Base-by-base conservation (phyloP, 192 early-diverging fungal species). In the Backusella macrospora region DNA sequence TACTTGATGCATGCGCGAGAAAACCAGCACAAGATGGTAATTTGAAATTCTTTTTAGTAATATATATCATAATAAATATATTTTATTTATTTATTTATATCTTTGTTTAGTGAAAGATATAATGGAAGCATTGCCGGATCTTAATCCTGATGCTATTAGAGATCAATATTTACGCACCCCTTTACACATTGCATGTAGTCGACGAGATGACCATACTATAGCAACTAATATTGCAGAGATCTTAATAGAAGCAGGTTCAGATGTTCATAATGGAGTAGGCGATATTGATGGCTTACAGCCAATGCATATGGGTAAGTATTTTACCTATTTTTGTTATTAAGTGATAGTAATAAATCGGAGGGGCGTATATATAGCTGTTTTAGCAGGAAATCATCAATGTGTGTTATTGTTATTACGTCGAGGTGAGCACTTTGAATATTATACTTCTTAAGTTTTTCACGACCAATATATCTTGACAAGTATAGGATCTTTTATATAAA, bases 201-300 rank as follows among this genome's bases (percentile, higher is more conserved):
- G 80, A 47, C 65, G 70, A 44, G 80, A 81, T 47, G 67, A 80
- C 38, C 37, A 45, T 38, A 62, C n/a, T 23, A 70, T 68, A 21
- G 76, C 80, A 21, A 75, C 76, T 2, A 73, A 37, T 15, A 63
- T 81, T n/a, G 76, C 75, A 13, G 65, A 71, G 13, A 44, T 81
- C 9, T 70, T 81, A 37, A 74, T 77, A n/a, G 44, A 62, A 7
- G 59, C 43, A 29, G 80, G 80, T 0, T 55, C 72, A 43, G 80
- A 81, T 55, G 73, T 78, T 18, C 78, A 81, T 37, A 81, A 81
- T 75, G 80, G 76, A 0, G 70, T 77, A 5, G 76, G 80, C 13
- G 80, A 81, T 66, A 72, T 72, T 4, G 76, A 81, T 62, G 75
- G 75, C 8, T 64, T 75, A 38, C 72, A 74, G 38, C 80, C 80